phyloP scores from a whole-genome alignment of 2,329 filamentous ascomycete genomes.

The Periconia sp. region DNA sequence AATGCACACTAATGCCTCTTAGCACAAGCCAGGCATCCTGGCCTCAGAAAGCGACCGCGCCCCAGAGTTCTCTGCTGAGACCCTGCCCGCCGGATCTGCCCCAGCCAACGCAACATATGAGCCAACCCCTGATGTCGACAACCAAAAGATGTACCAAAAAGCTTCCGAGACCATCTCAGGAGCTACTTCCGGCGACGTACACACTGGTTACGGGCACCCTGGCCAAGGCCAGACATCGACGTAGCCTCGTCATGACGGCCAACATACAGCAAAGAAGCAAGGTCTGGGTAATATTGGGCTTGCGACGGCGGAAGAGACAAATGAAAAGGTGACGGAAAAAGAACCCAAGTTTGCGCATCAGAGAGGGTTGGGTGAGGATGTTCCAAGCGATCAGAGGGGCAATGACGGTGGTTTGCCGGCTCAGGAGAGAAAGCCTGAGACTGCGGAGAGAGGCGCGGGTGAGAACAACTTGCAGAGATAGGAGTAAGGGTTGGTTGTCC shows the following conservation, averaged over 20 bases:
- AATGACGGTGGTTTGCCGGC: slow-evolving; percentile 32
- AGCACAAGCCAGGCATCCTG: slow-evolving; percentile 69
- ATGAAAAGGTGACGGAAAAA: slow-evolving; percentile 20
- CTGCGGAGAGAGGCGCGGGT: slow-evolving; percentile 19
- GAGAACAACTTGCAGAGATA: slow-evolving; percentile 1
- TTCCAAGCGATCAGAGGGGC: slow-evolving; percentile 35
- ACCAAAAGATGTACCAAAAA: slow-evolving; percentile 48
- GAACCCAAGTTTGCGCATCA: slow-evolving; percentile 42
- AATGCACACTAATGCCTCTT: slow-evolving; percentile 6
- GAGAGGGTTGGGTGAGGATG: slow-evolving; percentile 43
- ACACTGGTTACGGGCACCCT: slow-evolving; percentile 60
- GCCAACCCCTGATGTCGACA: slow-evolving; percentile 51
- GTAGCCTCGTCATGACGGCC: slow-evolving; percentile 55
- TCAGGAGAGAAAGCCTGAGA: slow-evolving; percentile 41
- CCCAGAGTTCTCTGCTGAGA: slow-evolving; percentile 69
- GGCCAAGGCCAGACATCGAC: slow-evolving; percentile 53
- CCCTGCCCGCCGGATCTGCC: slow-evolving; percentile 66
- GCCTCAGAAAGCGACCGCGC: slow-evolving; percentile 60
- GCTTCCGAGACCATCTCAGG: slow-evolving; percentile 56
- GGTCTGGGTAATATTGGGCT: slow-evolving; percentile 53
- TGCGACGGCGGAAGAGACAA: slow-evolving; percentile 21
- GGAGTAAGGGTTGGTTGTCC: not conserved
- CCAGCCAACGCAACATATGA: slow-evolving; percentile 57
- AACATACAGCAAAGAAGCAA: slow-evolving; percentile 44
- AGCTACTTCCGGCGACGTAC: slow-evolving; percentile 59